phyloP scores from a whole-genome alignment of 441 rosid species.

The Croton setiger region DNA sequence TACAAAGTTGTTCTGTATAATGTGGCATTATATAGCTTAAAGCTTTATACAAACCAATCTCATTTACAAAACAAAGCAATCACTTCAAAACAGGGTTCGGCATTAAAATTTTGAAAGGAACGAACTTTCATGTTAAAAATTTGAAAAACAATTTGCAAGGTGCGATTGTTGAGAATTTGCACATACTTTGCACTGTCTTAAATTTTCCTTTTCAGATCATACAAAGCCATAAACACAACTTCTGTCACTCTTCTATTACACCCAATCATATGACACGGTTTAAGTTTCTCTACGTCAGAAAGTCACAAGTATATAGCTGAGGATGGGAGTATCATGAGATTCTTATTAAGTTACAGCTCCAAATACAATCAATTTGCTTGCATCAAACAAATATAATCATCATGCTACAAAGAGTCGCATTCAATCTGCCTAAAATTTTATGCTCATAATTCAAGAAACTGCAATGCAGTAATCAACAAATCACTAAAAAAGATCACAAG shows the following conservation, averaged over 20 bases:
- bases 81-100: neutral
- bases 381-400: neutral
- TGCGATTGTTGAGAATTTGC: neutral
- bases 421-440: neutral
- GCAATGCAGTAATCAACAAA: too few relatives aligned
- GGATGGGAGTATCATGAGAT: too few relatives aligned
- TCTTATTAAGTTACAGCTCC: too few relatives aligned
- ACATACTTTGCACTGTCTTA: neutral
- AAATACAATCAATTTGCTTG: too few relatives aligned
- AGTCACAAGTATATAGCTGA: too few relatives aligned
- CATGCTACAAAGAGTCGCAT: neutral
- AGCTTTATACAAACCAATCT: neutral
- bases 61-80: neutral
- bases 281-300: neutral
- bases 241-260: neutral
- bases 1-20: neutral
- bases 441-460: too few relatives aligned
- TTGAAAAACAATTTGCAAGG: neutral
- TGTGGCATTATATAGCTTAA: neutral
- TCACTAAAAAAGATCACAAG: too few relatives aligned
- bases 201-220: neutral
- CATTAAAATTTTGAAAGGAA: neutral
- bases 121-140: neutral
- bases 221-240: neutral
- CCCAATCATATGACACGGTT: slow-evolving; percentile 1